A percentile compares a stretch with the other conserved stretches of the same genome.
Conservation (phyloP, 768 basidiomycete species). For the Crassisporium funariophilum region DNA sequence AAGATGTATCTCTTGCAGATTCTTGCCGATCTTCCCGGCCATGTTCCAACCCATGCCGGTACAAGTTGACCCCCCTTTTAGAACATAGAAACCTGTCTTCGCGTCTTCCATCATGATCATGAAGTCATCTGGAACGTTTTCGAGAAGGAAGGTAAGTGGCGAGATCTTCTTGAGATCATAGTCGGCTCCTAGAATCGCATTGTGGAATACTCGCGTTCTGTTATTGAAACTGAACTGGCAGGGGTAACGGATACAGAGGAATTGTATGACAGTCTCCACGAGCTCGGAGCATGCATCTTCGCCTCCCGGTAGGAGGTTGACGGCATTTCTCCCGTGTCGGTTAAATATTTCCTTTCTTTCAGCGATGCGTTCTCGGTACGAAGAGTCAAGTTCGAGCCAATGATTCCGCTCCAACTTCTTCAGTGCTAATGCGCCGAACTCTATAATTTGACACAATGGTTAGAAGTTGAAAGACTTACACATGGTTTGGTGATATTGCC, state of each 20-base stretch:
- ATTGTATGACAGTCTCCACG: slow-evolving; percentile 58
- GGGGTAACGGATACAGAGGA: slow-evolving; percentile 58
- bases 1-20: slow-evolving; percentile 46
- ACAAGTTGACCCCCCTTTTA: slow-evolving; percentile 47
- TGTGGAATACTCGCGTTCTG: slow-evolving; percentile 39
- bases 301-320: slow-evolving; percentile 51
- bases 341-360: slow-evolving; percentile 43
- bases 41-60: slow-evolving; percentile 56
- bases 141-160: slow-evolving; percentile 46
- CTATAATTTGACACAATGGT: not conserved
- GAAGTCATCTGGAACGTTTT: slow-evolving; percentile 57
- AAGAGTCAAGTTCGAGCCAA: slow-evolving; percentile 60
- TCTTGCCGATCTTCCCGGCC: slow-evolving; percentile 46
- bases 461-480: too few species aligned
- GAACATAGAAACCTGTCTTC: slow-evolving; percentile 42
- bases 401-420: slow-evolving; percentile 53
- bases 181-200: slow-evolving; percentile 40
- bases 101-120: slow-evolving; percentile 43
- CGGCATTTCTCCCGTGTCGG: slow-evolving; percentile 39
- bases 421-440: too few species aligned
- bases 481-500: too few species aligned
- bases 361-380: slow-evolving; percentile 44
- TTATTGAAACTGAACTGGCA: slow-evolving; percentile 45
- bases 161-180: slow-evolving; percentile 30
- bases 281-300: slow-evolving; percentile 52